phyloP scores from a whole-genome alignment of 805 yeast genomes.

The Teunomyces stri region DNA sequence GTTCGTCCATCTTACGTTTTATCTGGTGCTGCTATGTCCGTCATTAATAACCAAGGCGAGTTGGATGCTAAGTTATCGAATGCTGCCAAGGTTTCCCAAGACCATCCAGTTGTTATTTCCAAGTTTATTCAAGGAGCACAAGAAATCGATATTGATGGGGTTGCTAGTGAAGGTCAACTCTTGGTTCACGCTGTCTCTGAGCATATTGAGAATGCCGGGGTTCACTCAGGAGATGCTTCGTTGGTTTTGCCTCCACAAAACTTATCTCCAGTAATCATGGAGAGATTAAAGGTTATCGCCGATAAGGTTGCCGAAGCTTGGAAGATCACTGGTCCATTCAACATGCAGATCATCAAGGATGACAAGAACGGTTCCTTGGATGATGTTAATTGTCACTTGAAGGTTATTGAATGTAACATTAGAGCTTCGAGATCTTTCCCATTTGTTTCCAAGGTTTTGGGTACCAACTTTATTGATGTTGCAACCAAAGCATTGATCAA shows the following conservation, averaged over 20 bases:
- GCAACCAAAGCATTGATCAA: slow-evolving; percentile 86
- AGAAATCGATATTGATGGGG: slow-evolving; percentile 97
- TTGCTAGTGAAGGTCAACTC: slow-evolving; percentile 84
- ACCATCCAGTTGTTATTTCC: slow-evolving; percentile 96
- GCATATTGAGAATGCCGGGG: slow-evolving; percentile 98
- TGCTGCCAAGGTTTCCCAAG: slow-evolving; percentile 91
- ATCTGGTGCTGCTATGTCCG: slow-evolving; percentile 99
- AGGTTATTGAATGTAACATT: slow-evolving; percentile 97
- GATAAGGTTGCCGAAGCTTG: slow-evolving; percentile 92
- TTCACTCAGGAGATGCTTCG: slow-evolving; percentile 98
- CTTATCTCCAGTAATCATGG: slow-evolving; percentile 62
- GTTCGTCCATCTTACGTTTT: slow-evolving; percentile 97
- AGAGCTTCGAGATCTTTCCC: slow-evolving; percentile 99
- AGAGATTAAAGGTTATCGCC: slow-evolving; percentile 80
- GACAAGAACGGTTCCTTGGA: slow-evolving; percentile 57
- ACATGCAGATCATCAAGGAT: slow-evolving; percentile 93
- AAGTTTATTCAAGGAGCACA: slow-evolving; percentile 94
- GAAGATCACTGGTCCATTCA: slow-evolving; percentile 96
- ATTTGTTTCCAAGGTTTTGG: slow-evolving; percentile 95
- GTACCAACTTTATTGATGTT: slow-evolving; percentile 89
- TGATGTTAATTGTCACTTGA: slow-evolving; percentile 55
- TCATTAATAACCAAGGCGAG: slow-evolving; percentile 75
- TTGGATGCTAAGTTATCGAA: slow-evolving; percentile 76
- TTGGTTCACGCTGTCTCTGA: slow-evolving; percentile 95
- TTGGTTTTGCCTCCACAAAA: slow-evolving; percentile 89